Percentiles rank a stretch among this genome's conserved stretches.
phyloP scores from a whole-genome alignment of 805 yeast species.

The Saturnispora gosingensis region DNA sequence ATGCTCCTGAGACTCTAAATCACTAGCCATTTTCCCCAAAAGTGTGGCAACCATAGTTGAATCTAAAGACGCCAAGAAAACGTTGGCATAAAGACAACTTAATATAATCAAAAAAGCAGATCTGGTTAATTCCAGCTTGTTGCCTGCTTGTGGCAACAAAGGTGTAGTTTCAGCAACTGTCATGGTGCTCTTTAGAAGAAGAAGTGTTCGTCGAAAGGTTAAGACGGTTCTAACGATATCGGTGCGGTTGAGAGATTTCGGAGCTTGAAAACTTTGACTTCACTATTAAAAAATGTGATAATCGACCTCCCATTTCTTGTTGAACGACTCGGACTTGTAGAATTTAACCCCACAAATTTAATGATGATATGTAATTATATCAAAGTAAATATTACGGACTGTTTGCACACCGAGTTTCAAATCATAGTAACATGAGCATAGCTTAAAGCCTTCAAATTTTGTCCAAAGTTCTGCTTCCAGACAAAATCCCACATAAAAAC shows the following conservation, averaged over 20 bases:
- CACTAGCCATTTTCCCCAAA: slow-evolving; percentile 42
- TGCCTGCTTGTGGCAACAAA: not conserved
- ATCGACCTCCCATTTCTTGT: not conserved
- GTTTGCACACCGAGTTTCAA: too few species aligned
- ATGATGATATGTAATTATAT: too few species aligned
- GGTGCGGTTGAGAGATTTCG: not conserved
- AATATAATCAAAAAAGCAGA: slow-evolving; percentile 10
- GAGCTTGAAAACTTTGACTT: not conserved
- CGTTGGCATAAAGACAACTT: slow-evolving; percentile 18
- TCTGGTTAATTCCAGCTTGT: not conserved
- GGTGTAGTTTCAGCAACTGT: slow-evolving; percentile 3
- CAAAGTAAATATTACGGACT: too few species aligned
- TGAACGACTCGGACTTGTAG: not conserved
- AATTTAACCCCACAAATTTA: too few species aligned
- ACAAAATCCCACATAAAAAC: not conserved
- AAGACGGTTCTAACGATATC: not conserved
- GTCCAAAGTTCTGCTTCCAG: not conserved
- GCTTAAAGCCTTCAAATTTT: too few species aligned
- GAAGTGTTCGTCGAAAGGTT: not conserved
- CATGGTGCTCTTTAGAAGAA: not conserved
- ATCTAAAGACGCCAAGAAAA: slow-evolving; percentile 41
- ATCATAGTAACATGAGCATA: not conserved
- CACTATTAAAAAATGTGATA: not conserved
- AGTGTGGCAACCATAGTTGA: slow-evolving; percentile 48
- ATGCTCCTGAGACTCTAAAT: slow-evolving; percentile 36